phyloP scores from a whole-genome alignment of 2,329 filamentous ascomycete species.

The Pyricularia pennisetigena region DNA sequence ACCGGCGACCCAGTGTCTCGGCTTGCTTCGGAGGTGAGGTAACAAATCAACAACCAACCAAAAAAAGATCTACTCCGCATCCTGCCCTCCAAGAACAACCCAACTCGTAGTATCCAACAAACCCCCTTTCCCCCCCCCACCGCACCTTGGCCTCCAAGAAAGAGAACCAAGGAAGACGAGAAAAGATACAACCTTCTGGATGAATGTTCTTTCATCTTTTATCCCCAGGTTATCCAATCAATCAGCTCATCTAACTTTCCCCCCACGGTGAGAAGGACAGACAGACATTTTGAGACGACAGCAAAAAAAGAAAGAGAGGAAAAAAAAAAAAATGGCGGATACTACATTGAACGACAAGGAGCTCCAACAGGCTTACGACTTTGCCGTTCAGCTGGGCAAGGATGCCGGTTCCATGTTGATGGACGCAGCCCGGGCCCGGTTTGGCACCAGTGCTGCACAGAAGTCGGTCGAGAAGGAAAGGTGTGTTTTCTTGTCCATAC shows the following conservation, averaged over 20 bases:
- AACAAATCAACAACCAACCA: not conserved
- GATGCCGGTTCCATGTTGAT: slow-evolving; percentile 60
- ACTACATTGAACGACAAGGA: slow-evolving; percentile 28
- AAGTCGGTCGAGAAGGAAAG: slow-evolving; percentile 56
- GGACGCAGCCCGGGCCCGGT: slow-evolving; percentile 50
- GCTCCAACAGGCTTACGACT: slow-evolving; percentile 56
- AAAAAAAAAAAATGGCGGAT: not conserved
- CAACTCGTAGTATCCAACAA: not conserved
- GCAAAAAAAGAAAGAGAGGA: not conserved
- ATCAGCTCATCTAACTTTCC: not conserved
- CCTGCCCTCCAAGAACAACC: not conserved
- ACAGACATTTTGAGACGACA: not conserved
- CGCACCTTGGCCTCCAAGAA: not conserved
- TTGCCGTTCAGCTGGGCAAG: slow-evolving; percentile 61
- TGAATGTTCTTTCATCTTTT: not conserved
- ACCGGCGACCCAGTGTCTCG: not conserved
- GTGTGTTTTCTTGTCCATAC: not conserved
- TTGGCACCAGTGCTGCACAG: slow-evolving; percentile 22
- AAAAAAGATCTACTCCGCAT: not conserved
- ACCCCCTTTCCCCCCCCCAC: not conserved
- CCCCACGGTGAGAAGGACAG: not conserved
- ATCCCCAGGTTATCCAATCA: not conserved
- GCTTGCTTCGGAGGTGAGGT: not conserved
- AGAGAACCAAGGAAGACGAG: not conserved
- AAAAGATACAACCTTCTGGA: not conserved